Evolutionary conservation across 345 rosid genomes (phyloP).

Genomic region (Bruguiera parviflora): DNA sequence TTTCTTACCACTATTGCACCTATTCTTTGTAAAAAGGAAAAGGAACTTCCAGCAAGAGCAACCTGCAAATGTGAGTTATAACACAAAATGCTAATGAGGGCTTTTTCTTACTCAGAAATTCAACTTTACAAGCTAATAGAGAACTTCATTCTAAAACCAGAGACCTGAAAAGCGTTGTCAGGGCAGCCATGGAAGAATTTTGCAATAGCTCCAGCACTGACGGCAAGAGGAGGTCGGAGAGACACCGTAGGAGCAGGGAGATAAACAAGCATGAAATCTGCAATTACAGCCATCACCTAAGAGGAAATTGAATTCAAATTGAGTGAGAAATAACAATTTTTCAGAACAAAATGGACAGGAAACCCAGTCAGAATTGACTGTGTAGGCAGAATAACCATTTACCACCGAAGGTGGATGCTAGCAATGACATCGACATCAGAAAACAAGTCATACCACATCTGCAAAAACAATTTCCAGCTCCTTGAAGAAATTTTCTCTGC

Average conservation of each 20-base stretch:
- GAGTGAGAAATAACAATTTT: not conserved
- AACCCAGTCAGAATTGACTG: too few species aligned
- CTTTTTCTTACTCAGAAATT: slow-evolving; percentile 4
- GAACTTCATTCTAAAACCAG: slow-evolving; percentile 9
- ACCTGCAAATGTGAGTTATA: slow-evolving; percentile 42
- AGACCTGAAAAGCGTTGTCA: slow-evolving; percentile 96
- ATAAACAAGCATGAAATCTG: slow-evolving; percentile 97
- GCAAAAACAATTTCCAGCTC: slow-evolving; percentile 92
- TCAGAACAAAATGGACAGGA: slow-evolving; percentile 4
- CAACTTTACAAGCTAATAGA: not conserved
- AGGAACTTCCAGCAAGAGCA: slow-evolving; percentile 85
- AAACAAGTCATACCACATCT: slow-evolving; percentile 65
- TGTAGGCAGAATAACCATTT: too few species aligned
- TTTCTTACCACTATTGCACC: slow-evolving; percentile 77
- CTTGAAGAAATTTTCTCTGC: slow-evolving; percentile 88
- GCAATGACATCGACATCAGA: not conserved
- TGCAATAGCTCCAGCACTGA: slow-evolving; percentile 62
- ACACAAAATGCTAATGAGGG: slow-evolving; percentile 6
- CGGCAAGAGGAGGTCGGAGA: slow-evolving; percentile 67
- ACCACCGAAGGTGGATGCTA: not conserved
- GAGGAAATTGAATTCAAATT: slow-evolving; percentile 4
- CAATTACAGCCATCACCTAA: slow-evolving; percentile 91
- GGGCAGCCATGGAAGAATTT: slow-evolving; percentile 90
- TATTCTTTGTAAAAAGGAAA: slow-evolving; percentile 69
- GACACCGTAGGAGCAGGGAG: slow-evolving; percentile 96